Base-by-base conservation (phyloP, 164 flowering plant species). In the Malania oleifera region DNA sequence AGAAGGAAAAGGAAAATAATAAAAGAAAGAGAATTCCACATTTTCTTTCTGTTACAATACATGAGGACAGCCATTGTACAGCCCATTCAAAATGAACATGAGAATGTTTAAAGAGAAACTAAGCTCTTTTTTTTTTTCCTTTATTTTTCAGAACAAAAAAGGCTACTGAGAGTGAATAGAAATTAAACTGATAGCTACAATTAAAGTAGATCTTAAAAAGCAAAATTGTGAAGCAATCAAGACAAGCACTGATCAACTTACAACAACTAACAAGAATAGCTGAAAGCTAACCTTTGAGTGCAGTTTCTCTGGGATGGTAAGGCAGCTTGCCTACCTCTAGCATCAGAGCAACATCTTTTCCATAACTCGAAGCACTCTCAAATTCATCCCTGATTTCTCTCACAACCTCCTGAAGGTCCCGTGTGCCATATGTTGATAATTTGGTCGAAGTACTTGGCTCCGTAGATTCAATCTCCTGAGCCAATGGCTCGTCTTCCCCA, bases 271-370 rank as follows among this genome's bases (percentile, higher is more conserved):
- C 3, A 22, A 12, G 35, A 56, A 18, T 14, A 39, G 9, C 12
- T 24, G 35, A 29, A 44, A 13, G n/a, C 55, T 19, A 61, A 89
- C 99, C 96, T 84, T 80, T 84, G 44, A 81, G 59, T 14, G 67
- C 29, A 22, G 82, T 47, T 47, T 54, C 52, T 52, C 72, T 73
- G 3, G 83, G 73, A 61, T 69, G 85, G 69, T 91, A 95, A 50
- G 87, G 91, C 68, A 83, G 40, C 76, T 70, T 88, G 24, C 84
- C 89, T 46, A 77, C 96, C 75, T 95, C 95, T 59, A 95, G 96
- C 82, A 91, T 60, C 60, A 69, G 20, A 0, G 89, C 80, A 22
- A 91, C 88, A 71, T 91, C 97, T 55, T 71, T 88, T 60, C 97
- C 97, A 60, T 66, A 68, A 54, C 72, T 66, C 56, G 87, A 76